Base-by-base conservation (phyloP, 2,329 filamentous ascomycete genomes). In the Pseudogymnoascus sp. region DNA sequence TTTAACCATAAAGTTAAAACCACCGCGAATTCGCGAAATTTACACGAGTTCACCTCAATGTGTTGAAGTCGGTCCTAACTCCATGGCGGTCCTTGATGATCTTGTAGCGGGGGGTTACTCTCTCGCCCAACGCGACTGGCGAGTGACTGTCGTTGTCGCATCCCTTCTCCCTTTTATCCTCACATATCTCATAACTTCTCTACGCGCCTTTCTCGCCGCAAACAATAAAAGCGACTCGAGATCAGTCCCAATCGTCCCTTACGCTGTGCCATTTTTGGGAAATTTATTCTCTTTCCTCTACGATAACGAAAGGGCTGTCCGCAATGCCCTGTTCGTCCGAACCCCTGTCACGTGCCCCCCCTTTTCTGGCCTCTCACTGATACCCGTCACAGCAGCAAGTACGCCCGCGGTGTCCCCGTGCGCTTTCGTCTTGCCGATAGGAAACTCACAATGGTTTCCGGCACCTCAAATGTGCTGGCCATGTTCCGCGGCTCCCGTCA, bases 401-500 rank as follows among this genome's bases (percentile, higher is more conserved):
- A 64, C 39, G 65, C 64, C 20, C 50, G 59, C 6, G 57, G 54
- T n/a, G 30, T 64, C 8, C 65, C 65, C 4, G 62, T 68, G 11
- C 60, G 60, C 9, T 63, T 68, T n/a, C 59, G 62, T 9, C 43
- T 66, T 9, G 43, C 59, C 1, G 63, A 63, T n/a, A 39, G 30
- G 36, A 67, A 63, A 30, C 43, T 67, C 20, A 47, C 60, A 16
- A 63, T 63, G 38, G 62, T 68, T n/a, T 67, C 64, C 9, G 66
- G 66, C 7, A 50, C 63, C 14, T 61, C 64, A 1, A 61, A 63
- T 39, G 37, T 67, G 1, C 64, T 65, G 1, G 58, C 57, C 7
- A 20, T 69, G 1, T 69, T 68, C 50, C 60, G 60, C 35, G 16
- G 47, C 4, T 67, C 65, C 20, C 61, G 64, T 11, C 57, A 64